Evolutionary conservation across 139 green algal genomes (phyloP).

Genomic region (Edaphochlamys debaryana): DNA sequence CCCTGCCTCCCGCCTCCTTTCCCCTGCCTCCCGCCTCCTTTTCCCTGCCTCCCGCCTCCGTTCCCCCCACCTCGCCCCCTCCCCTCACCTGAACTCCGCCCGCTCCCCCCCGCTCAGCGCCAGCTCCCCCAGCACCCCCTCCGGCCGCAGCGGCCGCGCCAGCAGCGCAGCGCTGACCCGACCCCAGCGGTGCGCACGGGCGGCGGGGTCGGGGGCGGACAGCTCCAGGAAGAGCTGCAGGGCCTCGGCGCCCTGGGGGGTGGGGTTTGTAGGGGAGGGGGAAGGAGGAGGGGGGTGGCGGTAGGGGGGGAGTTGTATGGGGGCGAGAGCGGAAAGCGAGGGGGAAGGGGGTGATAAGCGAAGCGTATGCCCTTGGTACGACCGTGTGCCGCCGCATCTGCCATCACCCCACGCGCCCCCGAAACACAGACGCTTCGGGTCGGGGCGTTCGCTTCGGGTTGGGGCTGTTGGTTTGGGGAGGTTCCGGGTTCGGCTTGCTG

Average conservation of each 20-base stretch:
- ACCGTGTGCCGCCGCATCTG: too few species aligned
- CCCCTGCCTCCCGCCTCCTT: too few species aligned
- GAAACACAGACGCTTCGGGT: too few species aligned
- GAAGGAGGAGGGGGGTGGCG: not conserved
- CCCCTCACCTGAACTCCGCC: constrained; percentile 33
- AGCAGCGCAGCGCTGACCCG: constrained; percentile 40
- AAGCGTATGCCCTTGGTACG: not conserved
- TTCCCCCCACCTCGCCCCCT: not conserved
- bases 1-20: too few species aligned
- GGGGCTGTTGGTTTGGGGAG: too few species aligned
- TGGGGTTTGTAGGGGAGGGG: not conserved
- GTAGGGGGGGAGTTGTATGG: too few species aligned
- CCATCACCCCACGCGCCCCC: too few species aligned
- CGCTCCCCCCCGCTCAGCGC: constrained; percentile 44
- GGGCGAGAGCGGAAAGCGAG: not conserved
- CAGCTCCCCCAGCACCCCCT: constrained; percentile 47
- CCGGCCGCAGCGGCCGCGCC: constrained; percentile 41
- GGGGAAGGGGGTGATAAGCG: not conserved
- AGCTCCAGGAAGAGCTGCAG: constrained; percentile 66
- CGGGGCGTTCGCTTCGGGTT: too few species aligned
- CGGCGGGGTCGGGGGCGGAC: constrained; percentile 29
- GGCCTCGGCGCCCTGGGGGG: constrained; percentile 46
- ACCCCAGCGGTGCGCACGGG: constrained; percentile 49
- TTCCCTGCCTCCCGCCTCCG: not conserved
- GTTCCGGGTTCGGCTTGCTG: too few species aligned